These are phyloP conservation scores for Aspergillus fumigatiaffinis DNA, from an alignment of 2,329 filamentous ascomycete genomes.

Conservation along the genomic window DNA sequence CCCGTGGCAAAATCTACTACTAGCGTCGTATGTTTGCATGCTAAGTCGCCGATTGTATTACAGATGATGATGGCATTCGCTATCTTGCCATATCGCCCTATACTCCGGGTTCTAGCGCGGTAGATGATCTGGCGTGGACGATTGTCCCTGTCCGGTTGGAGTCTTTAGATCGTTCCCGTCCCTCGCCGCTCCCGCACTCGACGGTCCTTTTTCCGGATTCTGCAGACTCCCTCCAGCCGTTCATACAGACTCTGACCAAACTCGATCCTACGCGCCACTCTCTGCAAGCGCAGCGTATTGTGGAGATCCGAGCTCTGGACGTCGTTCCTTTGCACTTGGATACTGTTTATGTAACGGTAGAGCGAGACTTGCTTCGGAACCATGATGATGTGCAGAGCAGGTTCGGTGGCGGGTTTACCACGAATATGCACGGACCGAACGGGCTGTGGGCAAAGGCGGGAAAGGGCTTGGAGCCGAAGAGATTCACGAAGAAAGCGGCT, in stretches of 20 bases:
- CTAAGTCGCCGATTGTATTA: conserved; percentile 12
- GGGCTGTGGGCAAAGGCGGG: conserved; percentile 35
- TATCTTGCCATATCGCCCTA: conserved; percentile 47
- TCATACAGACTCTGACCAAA: conserved; percentile 68
- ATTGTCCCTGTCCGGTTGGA: conserved; percentile 68
- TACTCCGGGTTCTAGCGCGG: conserved; percentile 37
- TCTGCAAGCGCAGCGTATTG: conserved; percentile 67
- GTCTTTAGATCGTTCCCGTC: conserved; percentile 43
- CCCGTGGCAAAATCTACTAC: neutral
- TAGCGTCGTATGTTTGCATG: neutral
- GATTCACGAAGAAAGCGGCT: conserved; percentile 31
- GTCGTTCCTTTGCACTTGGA: conserved; percentile 76
- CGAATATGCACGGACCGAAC: conserved; percentile 33
- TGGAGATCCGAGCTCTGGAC: conserved; percentile 80
- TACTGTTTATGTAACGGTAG: conserved; percentile 80
- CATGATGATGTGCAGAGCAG: conserved; percentile 79
- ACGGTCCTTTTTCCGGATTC: conserved; percentile 71
- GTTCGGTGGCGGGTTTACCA: conserved; percentile 64
- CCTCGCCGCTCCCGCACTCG: conserved; percentile 64
- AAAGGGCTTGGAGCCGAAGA: conserved; percentile 28
- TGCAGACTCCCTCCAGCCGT: conserved; percentile 74
- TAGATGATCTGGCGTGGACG: conserved; percentile 71
- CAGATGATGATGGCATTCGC: conserved; percentile 29
- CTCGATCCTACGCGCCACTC: conserved; percentile 71
- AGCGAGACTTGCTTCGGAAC: conserved; percentile 73